Evolutionary conservation across 2,329 filamentous ascomycete species (phyloP), one percentile per base, ranked within the genome.

Genomic region (Aspergillaceae sp.): DNA sequence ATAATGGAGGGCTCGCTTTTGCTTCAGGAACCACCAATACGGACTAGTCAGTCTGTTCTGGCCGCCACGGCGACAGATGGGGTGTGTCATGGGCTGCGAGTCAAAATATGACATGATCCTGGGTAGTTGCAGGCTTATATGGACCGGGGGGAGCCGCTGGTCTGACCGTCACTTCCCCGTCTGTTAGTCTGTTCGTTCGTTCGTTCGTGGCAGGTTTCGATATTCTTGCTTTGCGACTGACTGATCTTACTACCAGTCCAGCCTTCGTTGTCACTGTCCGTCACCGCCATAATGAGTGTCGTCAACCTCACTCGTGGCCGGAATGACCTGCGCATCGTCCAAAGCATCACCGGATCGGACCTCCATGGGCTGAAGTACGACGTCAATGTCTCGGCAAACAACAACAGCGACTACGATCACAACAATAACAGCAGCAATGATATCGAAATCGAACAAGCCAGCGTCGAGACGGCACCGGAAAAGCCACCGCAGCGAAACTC

Each of bases 291-390:
- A 29, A 51, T 51, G 49, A 29, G 44, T 27, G 41, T 42, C 28
- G 35, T 40, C 27, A 34, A 44, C 29, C 6, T 42, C 11, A 42
- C 41, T 19, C 44, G 49, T 28, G 46, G 49, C 29, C 49, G 49
- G 7, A 49, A 47, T 7, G 42, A 49, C 33, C 40, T 40, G 5
- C 49, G 47, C 29, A 35, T 48, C 5, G 44, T 45, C 7, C 49
- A 47, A 41, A 38, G 30, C 27, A 33, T 47, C 9, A 44, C 35
- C 11, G 47, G 44, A 6, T 28, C 49, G 4, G 47, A 49, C 26
- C 45, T 49, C 6, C 32, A 27, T 7, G 44, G 40, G 27, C 26
- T 44, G 26, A 45, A 49, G 7, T 45, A 44, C 5, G 44, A 47
- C 7, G 47, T 43, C 27, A 40, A 27, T 8, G 43, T 42, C 4